Evolutionary conservation across 441 rosid species (phyloP).

Genomic region (Euphorbia celastroides): DNA sequence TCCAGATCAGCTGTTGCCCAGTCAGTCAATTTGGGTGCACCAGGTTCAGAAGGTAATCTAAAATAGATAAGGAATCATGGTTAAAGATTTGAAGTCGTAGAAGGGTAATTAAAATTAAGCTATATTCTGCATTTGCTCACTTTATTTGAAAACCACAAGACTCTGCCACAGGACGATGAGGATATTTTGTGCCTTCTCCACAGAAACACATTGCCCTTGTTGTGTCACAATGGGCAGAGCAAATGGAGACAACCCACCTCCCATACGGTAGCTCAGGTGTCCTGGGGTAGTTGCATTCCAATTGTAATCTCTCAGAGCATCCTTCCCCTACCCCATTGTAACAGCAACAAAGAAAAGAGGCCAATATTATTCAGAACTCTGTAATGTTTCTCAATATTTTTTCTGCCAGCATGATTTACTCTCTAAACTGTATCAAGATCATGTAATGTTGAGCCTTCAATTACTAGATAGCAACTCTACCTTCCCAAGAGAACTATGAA

Average conservation of each 20-base stretch:
- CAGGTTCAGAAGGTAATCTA: slow-evolving; percentile 63
- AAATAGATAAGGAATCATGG: slow-evolving; percentile 18
- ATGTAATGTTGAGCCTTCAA: neutral
- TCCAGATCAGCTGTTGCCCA: slow-evolving; percentile 82
- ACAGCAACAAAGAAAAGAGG: slow-evolving; percentile 8
- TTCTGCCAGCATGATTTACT: neutral
- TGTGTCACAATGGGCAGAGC: slow-evolving; percentile 80
- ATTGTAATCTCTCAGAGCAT: slow-evolving; percentile 55
- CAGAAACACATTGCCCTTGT: slow-evolving; percentile 96
- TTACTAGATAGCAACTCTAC: neutral
- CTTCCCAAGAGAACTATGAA: slow-evolving; percentile 5
- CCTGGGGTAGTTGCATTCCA: slow-evolving; percentile 67
- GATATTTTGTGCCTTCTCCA: slow-evolving; percentile 96
- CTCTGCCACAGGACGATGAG: slow-evolving; percentile 85
- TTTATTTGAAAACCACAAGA: slow-evolving; percentile 73
- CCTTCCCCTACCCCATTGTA: slow-evolving; percentile 57
- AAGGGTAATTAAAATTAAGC: slow-evolving; percentile 7
- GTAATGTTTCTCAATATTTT: slow-evolving; percentile 6
- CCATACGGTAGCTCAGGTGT: slow-evolving; percentile 79
- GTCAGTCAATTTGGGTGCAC: slow-evolving; percentile 54
- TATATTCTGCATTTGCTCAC: slow-evolving; percentile 35
- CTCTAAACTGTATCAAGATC: neutral
- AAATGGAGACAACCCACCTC: slow-evolving; percentile 86
- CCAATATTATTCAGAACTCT: neutral
- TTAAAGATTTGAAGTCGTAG: neutral